These are phyloP conservation scores for Carex parvula DNA, from an alignment of 176 grass and related monocot species.

Conservation along the genomic window DNA sequence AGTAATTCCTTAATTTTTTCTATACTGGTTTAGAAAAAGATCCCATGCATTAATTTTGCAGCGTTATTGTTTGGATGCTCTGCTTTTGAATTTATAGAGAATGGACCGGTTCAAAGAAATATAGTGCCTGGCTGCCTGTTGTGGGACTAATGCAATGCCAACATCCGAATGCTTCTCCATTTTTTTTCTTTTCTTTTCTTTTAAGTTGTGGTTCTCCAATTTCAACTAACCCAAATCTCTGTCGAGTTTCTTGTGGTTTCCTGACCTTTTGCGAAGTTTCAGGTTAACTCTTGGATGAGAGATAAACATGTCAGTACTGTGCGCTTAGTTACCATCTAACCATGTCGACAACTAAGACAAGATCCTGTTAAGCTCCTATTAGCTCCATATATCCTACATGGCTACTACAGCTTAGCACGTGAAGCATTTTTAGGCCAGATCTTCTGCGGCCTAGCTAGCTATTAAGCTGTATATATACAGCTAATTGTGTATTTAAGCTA, in stretches of 20 bases:
- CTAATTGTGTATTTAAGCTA: not conserved
- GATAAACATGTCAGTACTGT: not conserved
- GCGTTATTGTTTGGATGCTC: too few species aligned
- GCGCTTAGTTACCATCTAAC: not conserved
- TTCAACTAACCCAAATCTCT: not conserved
- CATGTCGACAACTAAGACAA: not conserved
- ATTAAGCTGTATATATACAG: not conserved
- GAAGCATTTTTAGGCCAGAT: constrained; percentile 9
- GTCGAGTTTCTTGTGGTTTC: constrained; percentile 2
- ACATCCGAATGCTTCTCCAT: too few species aligned
- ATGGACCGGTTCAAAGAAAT: too few species aligned
- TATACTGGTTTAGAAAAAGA: too few species aligned
- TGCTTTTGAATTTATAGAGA: too few species aligned
- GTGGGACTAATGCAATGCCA: too few species aligned
- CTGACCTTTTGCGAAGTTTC: not conserved
- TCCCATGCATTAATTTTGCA: too few species aligned
- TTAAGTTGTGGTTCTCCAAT: too few species aligned
- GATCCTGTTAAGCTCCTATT: not conserved
- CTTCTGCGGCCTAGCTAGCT: not conserved
- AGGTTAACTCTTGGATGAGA: constrained; percentile 7
- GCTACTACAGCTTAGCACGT: not conserved
- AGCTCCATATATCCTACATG: constrained; percentile 4
- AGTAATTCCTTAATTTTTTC: too few species aligned
- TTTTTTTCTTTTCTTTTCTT: too few species aligned
- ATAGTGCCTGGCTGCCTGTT: too few species aligned